Conservation (phyloP, 345 rosid species). For the Eucalyptus curtisii region DNA sequence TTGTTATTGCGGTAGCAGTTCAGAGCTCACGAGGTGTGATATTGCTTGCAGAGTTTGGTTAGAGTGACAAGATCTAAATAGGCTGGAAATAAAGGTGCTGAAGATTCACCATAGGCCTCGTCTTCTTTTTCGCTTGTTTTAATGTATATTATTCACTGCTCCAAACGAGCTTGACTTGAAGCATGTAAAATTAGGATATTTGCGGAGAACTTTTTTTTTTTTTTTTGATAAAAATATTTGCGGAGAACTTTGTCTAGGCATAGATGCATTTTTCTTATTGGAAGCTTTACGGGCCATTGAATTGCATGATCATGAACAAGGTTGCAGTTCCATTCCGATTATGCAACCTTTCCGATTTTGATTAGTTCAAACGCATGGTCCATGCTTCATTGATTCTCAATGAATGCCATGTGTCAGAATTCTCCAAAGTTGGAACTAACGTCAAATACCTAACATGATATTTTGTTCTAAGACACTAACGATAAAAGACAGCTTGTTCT, state of each 20-base stretch:
- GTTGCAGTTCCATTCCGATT: not conserved
- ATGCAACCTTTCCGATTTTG: too few relatives aligned
- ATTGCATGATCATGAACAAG: not conserved
- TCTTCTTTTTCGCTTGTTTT: not conserved
- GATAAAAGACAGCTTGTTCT: not conserved
- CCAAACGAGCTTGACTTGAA: not conserved
- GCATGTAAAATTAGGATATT: not conserved
- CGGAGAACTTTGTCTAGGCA: not conserved
- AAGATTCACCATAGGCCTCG: not conserved
- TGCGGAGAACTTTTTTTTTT: too few relatives aligned
- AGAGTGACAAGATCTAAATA: not conserved
- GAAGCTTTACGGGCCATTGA: not conserved
- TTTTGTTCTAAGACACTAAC: not conserved
- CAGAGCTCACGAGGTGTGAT: not conserved
- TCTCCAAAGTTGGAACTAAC: not conserved
- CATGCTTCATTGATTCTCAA: not conserved
- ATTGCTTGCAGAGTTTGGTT: not conserved
- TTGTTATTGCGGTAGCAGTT: conserved; percentile 59
- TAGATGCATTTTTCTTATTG: not conserved
- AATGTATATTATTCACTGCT: not conserved
- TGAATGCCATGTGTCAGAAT: not conserved
- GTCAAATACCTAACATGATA: not conserved
- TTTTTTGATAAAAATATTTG: too few relatives aligned
- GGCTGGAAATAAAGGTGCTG: not conserved
- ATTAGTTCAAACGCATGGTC: not conserved